These are phyloP conservation scores for Wolfiporia cocos DNA, from an alignment of 1,284 basidiomycete species.

Conservation along the genomic window DNA sequence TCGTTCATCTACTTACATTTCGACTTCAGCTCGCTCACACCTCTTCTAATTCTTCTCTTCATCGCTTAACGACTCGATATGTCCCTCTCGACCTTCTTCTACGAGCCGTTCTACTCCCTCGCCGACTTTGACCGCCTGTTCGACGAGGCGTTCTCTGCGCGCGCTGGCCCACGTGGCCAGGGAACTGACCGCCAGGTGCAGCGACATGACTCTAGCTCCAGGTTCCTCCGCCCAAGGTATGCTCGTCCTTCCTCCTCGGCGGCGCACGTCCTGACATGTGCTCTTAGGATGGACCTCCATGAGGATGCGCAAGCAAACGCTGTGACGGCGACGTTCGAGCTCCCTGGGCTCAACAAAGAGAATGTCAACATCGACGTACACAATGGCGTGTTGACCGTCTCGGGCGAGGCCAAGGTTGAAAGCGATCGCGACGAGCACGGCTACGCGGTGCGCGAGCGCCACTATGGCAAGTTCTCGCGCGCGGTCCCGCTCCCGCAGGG, in stretches of 20 bases:
- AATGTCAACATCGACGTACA: slow-evolving; percentile 37
- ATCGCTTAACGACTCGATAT: slow-evolving; percentile 10
- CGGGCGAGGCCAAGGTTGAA: slow-evolving; percentile 30
- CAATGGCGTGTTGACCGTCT: slow-evolving; percentile 34
- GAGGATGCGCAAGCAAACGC: slow-evolving; percentile 34
- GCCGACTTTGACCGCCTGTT: slow-evolving; percentile 42
- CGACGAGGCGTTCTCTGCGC: slow-evolving; percentile 35
- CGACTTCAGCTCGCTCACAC: too few species aligned
- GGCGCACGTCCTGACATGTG: slow-evolving; percentile 1
- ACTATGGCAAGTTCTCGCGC: slow-evolving; percentile 37
- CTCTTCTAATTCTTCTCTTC: too few species aligned
- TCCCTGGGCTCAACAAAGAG: slow-evolving; percentile 40
- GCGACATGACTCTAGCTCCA: slow-evolving; percentile 6
- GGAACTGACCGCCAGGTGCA: slow-evolving; percentile 6
- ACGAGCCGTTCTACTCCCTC: slow-evolving; percentile 39
- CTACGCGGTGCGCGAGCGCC: slow-evolving; percentile 39
- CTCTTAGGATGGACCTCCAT: slow-evolving; percentile 39
- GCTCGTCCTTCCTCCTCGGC: not conserved
- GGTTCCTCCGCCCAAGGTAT: slow-evolving; percentile 23
- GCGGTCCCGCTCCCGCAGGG: slow-evolving; percentile 35
- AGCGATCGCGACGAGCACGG: slow-evolving; percentile 31
- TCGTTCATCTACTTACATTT: too few species aligned
- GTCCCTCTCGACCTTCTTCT: slow-evolving; percentile 27
- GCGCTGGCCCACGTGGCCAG: slow-evolving; percentile 7
- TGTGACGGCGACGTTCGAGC: slow-evolving; percentile 45